Base-by-base conservation (phyloP, 768 basidiomycete species). In the Tulasnella calospora region DNA sequence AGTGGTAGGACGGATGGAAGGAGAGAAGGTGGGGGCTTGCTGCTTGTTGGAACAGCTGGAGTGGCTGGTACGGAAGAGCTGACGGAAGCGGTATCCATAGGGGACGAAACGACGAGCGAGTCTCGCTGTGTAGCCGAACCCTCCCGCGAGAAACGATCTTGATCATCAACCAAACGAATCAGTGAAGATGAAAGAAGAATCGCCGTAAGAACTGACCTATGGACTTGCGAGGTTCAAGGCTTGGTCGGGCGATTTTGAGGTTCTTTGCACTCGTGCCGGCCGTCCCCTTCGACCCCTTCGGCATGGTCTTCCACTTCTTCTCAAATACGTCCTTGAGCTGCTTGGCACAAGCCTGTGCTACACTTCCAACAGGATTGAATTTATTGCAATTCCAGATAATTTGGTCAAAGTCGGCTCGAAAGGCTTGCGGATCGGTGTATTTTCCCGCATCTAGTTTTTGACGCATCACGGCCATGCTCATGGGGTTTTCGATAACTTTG, bases 361-460 rank as follows among this genome's bases (percentile, higher is more conserved):
- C 81, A 55, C 85, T 83, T 27, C 82, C 83, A 46, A 85, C 83
- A 17, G 85, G 85, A 80, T 87, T 87, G 82, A 85, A 87, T 55
- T 83, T 83, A 81, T 83, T 83, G 80, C 86, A 86, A 81, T 87
- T 87, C 51, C 82, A 78, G 74, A 86, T 81, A 82, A 87, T 85
- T 75, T 85, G 82, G 71, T 83, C 81, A 71, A 86, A 82, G 80
- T 87, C 87, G 71, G 78, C 71, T 75, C 85, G 83, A 78, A 87
- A 83, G 41, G 84, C 82, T 12, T 77, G 40, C 17, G 83, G 84
- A 15, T 84, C 83, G 17, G 84, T 2, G 81, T 87, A 87, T 19
- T 82, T 82, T 46, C 82, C 81, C 30, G 83, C 80, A 27, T 83
- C 81, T 73, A 87, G 82, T 79, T 84, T 85, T 21, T 74, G 71